Conservation (phyloP, 140 eudicot species). For the Senecio squalidus region DNA sequence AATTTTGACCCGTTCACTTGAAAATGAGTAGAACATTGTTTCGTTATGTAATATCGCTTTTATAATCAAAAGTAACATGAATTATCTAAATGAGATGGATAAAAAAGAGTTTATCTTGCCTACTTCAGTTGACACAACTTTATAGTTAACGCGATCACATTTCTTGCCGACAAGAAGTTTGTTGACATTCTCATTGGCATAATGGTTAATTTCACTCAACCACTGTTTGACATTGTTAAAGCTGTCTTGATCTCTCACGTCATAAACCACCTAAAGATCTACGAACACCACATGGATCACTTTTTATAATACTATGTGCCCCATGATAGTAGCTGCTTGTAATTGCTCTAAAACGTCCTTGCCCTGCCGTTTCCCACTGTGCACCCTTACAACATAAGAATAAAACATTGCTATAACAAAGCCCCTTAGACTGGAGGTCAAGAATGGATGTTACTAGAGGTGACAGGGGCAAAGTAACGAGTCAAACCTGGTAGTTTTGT, state of each 20-base stretch:
- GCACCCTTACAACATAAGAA: slow-evolving; percentile 1
- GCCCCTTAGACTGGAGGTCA: neutral
- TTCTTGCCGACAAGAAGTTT: slow-evolving; percentile 60
- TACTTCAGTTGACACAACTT: slow-evolving; percentile 47
- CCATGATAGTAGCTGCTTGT: slow-evolving; percentile 84
- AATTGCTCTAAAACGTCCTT: slow-evolving; percentile 76
- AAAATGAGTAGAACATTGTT: neutral
- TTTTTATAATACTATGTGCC: slow-evolving; percentile 71
- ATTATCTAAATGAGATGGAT: too few species aligned
- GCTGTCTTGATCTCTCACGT: slow-evolving; percentile 55
- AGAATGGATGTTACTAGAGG: neutral
- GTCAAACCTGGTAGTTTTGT: neutral
- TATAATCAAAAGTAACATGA: neutral
- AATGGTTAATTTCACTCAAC: too few species aligned
- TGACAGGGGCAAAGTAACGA: too few species aligned
- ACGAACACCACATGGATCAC: slow-evolving; percentile 13
- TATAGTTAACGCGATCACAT: slow-evolving; percentile 38
- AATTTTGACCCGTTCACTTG: too few species aligned
- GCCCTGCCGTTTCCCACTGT: slow-evolving; percentile 87
- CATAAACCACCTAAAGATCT: slow-evolving; percentile 44
- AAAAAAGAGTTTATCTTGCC: slow-evolving; percentile 40
- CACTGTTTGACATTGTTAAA: too few species aligned
- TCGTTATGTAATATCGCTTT: neutral
- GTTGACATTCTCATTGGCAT: slow-evolving; percentile 56
- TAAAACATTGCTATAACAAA: neutral